These are phyloP conservation scores for Sporothrix variecibatus DNA, from an alignment of 2,329 filamentous ascomycete genomes.

Conservation along the genomic window DNA sequence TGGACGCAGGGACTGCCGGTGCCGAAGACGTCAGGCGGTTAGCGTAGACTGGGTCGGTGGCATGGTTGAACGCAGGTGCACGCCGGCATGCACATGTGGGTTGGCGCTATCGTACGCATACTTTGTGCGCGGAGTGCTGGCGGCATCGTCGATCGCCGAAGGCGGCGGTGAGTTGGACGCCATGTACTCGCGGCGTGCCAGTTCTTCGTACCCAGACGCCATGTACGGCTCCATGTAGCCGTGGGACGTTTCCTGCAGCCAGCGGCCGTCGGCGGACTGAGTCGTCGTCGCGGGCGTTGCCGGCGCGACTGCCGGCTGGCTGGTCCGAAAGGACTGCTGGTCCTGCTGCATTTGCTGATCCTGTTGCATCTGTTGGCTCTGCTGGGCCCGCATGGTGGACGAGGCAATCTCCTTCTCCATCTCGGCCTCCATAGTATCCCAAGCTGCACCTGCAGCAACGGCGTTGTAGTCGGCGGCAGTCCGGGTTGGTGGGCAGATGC, in stretches of 20 bases:
- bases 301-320: neutral
- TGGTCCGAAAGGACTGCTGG: slow-evolving; percentile 6
- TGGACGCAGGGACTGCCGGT: slow-evolving; percentile 30
- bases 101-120: slow-evolving; percentile 1
- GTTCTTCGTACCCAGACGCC: slow-evolving; percentile 73
- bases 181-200: slow-evolving; percentile 66
- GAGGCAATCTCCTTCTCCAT: slow-evolving; percentile 61
- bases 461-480: slow-evolving; percentile 49
- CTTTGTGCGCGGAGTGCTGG: slow-evolving; percentile 18
- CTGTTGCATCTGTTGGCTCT: slow-evolving; percentile 47
- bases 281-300: slow-evolving; percentile 39
- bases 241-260: slow-evolving; percentile 44
- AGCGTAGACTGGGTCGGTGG: slow-evolving; percentile 71
- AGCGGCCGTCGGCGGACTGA: slow-evolving; percentile 57
- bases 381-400: slow-evolving; percentile 63
- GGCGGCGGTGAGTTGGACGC: slow-evolving; percentile 32
- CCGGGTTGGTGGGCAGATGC: slow-evolving; percentile 70
- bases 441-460: slow-evolving; percentile 45
- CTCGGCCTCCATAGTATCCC: slow-evolving; percentile 45
- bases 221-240: slow-evolving; percentile 78
- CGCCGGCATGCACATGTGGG: neutral
- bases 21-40: slow-evolving; percentile 32
- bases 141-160: slow-evolving; percentile 36
- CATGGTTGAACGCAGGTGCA: slow-evolving; percentile 50
- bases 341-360: neutral